Base-by-base conservation (phyloP, 352 stramenopile genomes). In the Blastocystis sp. region DNA sequence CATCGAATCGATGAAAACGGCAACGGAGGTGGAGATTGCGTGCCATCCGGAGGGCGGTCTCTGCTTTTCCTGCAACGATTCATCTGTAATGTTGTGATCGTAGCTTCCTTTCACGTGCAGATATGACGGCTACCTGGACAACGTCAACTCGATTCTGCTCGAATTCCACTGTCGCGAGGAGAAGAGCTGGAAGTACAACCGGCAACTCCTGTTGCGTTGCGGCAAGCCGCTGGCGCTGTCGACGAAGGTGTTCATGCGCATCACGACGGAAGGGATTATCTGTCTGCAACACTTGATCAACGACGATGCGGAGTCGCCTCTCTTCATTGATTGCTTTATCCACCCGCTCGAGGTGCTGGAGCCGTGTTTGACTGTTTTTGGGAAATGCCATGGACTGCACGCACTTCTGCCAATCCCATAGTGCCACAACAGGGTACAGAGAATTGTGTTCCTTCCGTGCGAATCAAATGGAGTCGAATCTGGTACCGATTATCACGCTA, bases 161-260 rank as follows among this genome's bases (percentile, higher is more conserved):
- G 74, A 85, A 33, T 85, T 85, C 74, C 50, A 67, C 41, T 85
- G 74, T 29, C 65, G 66, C 24, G 74, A 51, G 24, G 74, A 85
- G 60, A 85, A 85, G 51, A 85, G 74, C 29, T 85, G 74, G 74
- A 85, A 69, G 51, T 85, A 85, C 51, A 85, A 50, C 50, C 59
- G 51, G 4, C 19, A 37, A 10, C 55, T 67, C 21, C 26, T 67
- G 10, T 24, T 85, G 13, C 45, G 74, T 6, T 85, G 74, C 60
- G 50, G 50, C 19, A 85, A 85, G 51, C 50, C 74, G 74, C 61
- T 85, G 37, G 16, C 74, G 0, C 45, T 69, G 26, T 62, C 74
- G 2, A n/a, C 39, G 55, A 85, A 85, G 33, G 29, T 45, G 10
- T 85, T 85, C 50, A 61, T 85, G 35, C 74, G 74, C 24, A 63